A percentile compares a stretch with the other conserved stretches of the same genome.
phyloP scores from a whole-genome alignment of 2,329 filamentous ascomycete genomes.

The Hymenoscyphus scutula region DNA sequence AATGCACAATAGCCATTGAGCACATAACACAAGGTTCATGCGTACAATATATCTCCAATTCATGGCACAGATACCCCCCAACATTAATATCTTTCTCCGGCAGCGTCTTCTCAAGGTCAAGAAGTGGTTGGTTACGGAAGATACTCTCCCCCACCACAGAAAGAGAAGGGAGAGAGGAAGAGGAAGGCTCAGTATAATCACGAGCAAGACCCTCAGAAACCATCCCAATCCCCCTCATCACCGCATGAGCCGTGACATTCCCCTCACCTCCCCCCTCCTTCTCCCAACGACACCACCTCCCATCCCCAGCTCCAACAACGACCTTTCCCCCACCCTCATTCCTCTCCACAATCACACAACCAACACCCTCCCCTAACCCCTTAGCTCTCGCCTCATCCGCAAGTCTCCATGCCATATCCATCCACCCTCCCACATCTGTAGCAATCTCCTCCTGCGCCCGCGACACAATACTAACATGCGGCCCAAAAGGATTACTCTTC shows the following conservation, averaged over 20 bases:
- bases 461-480: conserved; percentile 72
- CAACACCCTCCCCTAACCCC: conserved; percentile 66
- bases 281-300: conserved; percentile 61
- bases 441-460: conserved; percentile 68
- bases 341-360: conserved; percentile 70
- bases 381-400: conserved; percentile 56
- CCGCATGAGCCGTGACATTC: conserved; percentile 76
- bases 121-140: conserved; percentile 67
- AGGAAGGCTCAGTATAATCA: conserved; percentile 23
- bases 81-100: conserved; percentile 60
- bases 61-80: conserved; percentile 90
- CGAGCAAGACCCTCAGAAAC: conserved; percentile 59
- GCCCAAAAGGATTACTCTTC: conserved; percentile 82
- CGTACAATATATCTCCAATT: conserved; percentile 88
- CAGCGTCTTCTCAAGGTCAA: conserved; percentile 58
- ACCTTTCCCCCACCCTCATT: conserved; percentile 38
- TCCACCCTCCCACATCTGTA: conserved; percentile 62
- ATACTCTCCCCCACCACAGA: conserved; percentile 39
- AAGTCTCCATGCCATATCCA: conserved; percentile 63
- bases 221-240: conserved; percentile 79
- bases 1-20: conserved; percentile 93
- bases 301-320: conserved; percentile 74
- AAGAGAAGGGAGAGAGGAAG: conserved; percentile 30
- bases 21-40: conserved; percentile 97
- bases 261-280: conserved; percentile 51